Conservation (phyloP, 2,329 filamentous ascomycete species). For the Mycocentrospora acerina region DNA sequence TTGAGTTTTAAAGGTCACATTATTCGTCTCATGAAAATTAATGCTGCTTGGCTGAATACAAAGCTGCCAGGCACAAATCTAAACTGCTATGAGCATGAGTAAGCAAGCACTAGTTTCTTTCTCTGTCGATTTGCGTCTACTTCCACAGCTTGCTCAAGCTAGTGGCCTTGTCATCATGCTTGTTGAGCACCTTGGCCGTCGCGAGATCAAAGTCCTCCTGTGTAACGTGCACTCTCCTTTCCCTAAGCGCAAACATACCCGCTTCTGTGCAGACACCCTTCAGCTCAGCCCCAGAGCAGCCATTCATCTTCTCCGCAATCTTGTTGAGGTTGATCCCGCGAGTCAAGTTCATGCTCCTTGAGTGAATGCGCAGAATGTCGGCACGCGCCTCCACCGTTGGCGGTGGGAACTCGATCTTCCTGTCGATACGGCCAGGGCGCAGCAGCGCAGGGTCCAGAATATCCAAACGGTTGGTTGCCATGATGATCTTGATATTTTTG, state of each 20-base stretch:
- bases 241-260: slow-evolving; percentile 95
- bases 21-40: slow-evolving; percentile 9
- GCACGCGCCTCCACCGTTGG: slow-evolving; percentile 94
- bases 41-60: slow-evolving; percentile 18
- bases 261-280: slow-evolving; percentile 99
- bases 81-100: no score
- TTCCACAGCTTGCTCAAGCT: slow-evolving; percentile 87
- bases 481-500: slow-evolving; percentile 99
- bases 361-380: slow-evolving; percentile 97
- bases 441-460: slow-evolving; percentile 94
- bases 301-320: slow-evolving; percentile 99
- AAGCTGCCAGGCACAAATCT: slow-evolving; percentile 8
- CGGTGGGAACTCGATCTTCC: slow-evolving; percentile 98
- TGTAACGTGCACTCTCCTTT: slow-evolving; percentile 94
- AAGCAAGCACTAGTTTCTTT: no score
- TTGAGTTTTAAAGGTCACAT: slow-evolving; percentile 2
- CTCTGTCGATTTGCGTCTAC: slow-evolving; percentile 43
- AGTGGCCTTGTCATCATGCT: slow-evolving; percentile 98
- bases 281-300: slow-evolving; percentile 93
- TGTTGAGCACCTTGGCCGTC: slow-evolving; percentile 98
- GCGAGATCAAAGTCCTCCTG: slow-evolving; percentile 99
- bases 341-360: slow-evolving; percentile 96
- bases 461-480: slow-evolving; percentile 97
- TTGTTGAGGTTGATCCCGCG: slow-evolving; percentile 96
- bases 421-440: slow-evolving; percentile 94